These are phyloP conservation scores for Saururus chinensis DNA, from an alignment of 164 flowering plant species.

Conservation along the genomic window DNA sequence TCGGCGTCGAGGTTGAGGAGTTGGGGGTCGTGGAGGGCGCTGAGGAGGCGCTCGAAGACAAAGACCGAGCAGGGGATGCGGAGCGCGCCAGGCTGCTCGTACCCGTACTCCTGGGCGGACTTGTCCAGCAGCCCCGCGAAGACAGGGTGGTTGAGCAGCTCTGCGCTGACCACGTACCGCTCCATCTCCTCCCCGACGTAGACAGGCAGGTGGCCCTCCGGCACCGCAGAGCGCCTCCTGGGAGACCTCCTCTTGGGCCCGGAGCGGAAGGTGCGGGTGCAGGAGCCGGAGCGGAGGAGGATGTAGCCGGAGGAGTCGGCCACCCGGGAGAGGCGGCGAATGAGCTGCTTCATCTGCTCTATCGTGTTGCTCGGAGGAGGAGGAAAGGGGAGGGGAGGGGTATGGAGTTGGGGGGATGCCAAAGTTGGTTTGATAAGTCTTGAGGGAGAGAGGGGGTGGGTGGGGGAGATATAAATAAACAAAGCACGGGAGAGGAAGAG, in stretches of 20 bases:
- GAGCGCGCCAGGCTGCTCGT: constrained; percentile 81
- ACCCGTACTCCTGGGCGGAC: constrained; percentile 94
- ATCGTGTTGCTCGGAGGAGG: not conserved
- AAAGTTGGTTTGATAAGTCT: not conserved
- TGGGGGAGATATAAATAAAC: not conserved
- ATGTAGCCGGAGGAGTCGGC: constrained; percentile 53
- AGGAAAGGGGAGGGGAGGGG: not conserved
- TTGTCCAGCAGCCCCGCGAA: constrained; percentile 49
- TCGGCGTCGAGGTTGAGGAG: not conserved
- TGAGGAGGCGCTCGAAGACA: constrained; percentile 40
- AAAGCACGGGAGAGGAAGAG: not conserved
- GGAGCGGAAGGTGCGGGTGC: constrained; percentile 9
- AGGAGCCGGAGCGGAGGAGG: constrained; percentile 36
- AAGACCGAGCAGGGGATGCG: constrained; percentile 73
- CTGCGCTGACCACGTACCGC: constrained; percentile 73
- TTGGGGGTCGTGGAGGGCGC: not conserved
- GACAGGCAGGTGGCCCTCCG: constrained; percentile 78
- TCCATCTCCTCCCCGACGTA: constrained; percentile 94
- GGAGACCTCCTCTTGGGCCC: constrained; percentile 1
- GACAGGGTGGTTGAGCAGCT: constrained; percentile 69
- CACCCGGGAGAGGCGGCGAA: constrained; percentile 55
- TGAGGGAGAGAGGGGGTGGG: not conserved
- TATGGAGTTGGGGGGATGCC: not conserved
- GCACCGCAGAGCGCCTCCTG: constrained; percentile 25
- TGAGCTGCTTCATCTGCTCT: constrained; percentile 45